Evolutionary conservation across 1,284 basidiomycete genomes (phyloP), one percentile per base, ranked within the genome.

Genomic region (Cutaneotrichosporon cutaneum): DNA sequence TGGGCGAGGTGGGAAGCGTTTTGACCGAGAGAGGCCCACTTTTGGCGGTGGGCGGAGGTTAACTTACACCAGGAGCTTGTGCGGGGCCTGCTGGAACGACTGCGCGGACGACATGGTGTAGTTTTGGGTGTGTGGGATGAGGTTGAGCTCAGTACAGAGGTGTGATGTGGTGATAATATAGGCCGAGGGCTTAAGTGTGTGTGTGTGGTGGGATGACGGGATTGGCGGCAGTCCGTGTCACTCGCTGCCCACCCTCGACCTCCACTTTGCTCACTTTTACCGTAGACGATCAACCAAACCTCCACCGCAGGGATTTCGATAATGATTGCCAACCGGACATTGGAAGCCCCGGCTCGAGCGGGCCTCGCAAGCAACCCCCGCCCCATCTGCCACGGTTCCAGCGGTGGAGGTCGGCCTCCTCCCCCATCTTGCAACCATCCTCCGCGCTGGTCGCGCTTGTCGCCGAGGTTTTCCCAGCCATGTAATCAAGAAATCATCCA

Each of bases 11-110:
- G n/a, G n/a, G n/a, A n/a, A n/a, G n/a, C n/a, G n/a, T n/a, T n/a
- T n/a, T n/a, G n/a, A n/a, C n/a, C n/a, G n/a, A n/a, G n/a, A n/a
- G n/a, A n/a, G n/a, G n/a, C n/a, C n/a, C n/a, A n/a, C n/a, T 21
- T 13, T 32, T 10, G 8, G 4, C 21, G 6, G 30, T 45, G 9
- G 26, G 9, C 14, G 4, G 30, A 4, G 27, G 13, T 6, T 5
- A 13, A 59, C 58, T 24, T 48, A 59, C 74, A 79, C 75, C 13
- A 80, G 70, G 58, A 80, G 75, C 74, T 78, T 79, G 72, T 80
- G 79, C 32, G 72, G 68, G 14, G 72, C 73, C 69, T 80, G 74
- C 39, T 70, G 48, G 67, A 73, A 72, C 39, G 16, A 18, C 18
- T 42, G 39, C 18, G 39, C 16, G 27, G 63, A n/a, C 22, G 70